phyloP scores from a whole-genome alignment of 176 grass and related monocot genomes.

The Ensete glaucum region DNA sequence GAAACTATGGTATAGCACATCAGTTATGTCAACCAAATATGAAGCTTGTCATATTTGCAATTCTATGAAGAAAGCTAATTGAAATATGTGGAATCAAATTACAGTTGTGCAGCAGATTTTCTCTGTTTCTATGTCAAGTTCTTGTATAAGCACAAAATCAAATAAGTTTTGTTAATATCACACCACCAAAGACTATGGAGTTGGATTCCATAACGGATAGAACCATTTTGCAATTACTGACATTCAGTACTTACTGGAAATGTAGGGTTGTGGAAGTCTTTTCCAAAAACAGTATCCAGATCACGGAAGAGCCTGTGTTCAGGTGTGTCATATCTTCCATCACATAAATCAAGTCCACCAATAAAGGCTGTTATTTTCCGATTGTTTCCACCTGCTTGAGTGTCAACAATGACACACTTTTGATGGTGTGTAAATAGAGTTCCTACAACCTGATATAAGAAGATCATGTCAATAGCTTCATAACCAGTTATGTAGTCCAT shows the following conservation, averaged over 20 bases:
- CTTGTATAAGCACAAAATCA: too few species aligned
- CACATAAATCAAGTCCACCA: conserved; percentile 89
- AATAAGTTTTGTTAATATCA: too few species aligned
- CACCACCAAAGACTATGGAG: not conserved
- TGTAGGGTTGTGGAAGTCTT: conserved; percentile 88
- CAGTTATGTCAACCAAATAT: too few species aligned
- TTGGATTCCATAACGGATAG: not conserved
- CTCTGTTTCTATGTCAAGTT: not conserved
- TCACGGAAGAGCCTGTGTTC: conserved; percentile 79
- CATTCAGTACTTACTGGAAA: conserved; percentile 36
- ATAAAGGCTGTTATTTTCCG: conserved; percentile 91
- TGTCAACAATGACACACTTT: conserved; percentile 95
- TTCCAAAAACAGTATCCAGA: conserved; percentile 59
- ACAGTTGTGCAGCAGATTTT: not conserved
- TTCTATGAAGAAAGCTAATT: too few species aligned
- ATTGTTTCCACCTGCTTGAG: conserved; percentile 70
- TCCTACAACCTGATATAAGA: conserved; percentile 61
- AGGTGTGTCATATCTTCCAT: conserved; percentile 88
- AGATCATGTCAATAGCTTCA: not conserved
- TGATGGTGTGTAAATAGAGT: conserved; percentile 95
- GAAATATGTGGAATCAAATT: too few species aligned
- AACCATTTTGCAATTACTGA: not conserved
- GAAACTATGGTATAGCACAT: too few species aligned
- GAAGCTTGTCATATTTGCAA: too few species aligned
- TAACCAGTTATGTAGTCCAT: too few species aligned